These are phyloP conservation scores for Trichoderma afroharzianum DNA, from an alignment of 2,329 filamentous ascomycete genomes.

Conservation along the genomic window DNA sequence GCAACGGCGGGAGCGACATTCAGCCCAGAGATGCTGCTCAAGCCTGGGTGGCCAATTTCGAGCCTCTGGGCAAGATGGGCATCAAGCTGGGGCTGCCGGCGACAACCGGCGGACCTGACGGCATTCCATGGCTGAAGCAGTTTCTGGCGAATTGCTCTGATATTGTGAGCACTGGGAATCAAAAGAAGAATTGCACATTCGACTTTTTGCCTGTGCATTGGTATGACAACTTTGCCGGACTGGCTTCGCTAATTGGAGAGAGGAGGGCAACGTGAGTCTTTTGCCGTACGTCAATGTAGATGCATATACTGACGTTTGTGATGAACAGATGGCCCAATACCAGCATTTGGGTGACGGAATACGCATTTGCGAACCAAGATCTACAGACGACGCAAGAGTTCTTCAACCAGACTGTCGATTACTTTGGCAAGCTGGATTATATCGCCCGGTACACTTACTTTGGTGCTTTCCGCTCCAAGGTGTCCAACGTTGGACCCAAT, in stretches of 20 bases:
- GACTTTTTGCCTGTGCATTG: conserved; percentile 64
- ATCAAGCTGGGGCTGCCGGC: conserved; percentile 68
- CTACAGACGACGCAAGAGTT: conserved; percentile 59
- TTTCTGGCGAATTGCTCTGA: conserved; percentile 63
- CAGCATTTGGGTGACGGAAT: conserved; percentile 77
- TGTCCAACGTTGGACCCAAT: conserved; percentile 72
- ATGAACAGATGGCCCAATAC: conserved; percentile 52
- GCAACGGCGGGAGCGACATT: conserved; percentile 61
- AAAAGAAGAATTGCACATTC: conserved; percentile 53
- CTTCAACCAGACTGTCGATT: conserved; percentile 63
- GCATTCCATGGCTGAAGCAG: conserved; percentile 63
- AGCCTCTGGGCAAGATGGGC: conserved; percentile 62
- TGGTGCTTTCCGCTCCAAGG: conserved; percentile 65
- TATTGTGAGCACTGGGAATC: conserved; percentile 44
- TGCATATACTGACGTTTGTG: neutral
- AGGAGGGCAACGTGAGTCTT: conserved; percentile 33
- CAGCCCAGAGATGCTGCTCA: conserved; percentile 57
- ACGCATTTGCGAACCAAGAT: conserved; percentile 57
- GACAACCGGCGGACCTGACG: conserved; percentile 58
- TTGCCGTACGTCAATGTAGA: neutral
- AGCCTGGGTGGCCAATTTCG: conserved; percentile 68
- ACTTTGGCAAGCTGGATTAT: conserved; percentile 56
- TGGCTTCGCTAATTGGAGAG: conserved; percentile 64
- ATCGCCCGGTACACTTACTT: conserved; percentile 72
- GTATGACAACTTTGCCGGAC: conserved; percentile 66